phyloP scores from a whole-genome alignment of 1,284 basidiomycete species.

The Inonotus obliquus region DNA sequence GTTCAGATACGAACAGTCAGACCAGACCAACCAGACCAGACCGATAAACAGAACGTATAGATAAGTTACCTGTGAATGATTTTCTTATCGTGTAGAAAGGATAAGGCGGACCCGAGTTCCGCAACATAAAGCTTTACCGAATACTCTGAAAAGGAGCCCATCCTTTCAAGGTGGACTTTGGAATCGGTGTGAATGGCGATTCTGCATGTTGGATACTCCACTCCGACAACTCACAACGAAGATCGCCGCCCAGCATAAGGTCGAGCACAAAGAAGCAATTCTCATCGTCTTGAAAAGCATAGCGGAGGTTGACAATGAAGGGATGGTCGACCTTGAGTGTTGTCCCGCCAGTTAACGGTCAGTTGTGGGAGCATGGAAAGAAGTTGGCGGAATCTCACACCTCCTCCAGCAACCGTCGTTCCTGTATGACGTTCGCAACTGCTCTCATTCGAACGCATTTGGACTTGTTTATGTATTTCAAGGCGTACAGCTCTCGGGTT shows the following conservation, averaged over 20 bases:
- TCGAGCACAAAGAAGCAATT: conserved; percentile 99
- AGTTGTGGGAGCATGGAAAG: not conserved
- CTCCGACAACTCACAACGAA: conserved; percentile 67
- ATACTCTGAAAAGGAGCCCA: conserved; percentile 80
- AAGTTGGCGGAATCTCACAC: conserved; percentile 35
- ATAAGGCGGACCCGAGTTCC: conserved; percentile 85
- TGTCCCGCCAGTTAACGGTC: not conserved
- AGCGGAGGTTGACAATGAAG: conserved; percentile 94
- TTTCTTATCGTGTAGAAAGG: conserved; percentile 85
- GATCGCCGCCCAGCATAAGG: conserved; percentile 95
- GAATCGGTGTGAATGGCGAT: conserved; percentile 26
- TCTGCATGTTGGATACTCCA: not conserved
- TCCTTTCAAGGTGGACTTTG: conserved; percentile 89
- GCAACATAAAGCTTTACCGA: conserved; percentile 89
- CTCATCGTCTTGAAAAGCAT: conserved; percentile 99
- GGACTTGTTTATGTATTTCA: conserved; percentile 99
- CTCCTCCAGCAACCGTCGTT: conserved; percentile 89
- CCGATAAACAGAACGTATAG: conserved; percentile 25
- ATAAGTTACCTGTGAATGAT: conserved; percentile 90
- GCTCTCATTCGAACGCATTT: conserved; percentile 99
- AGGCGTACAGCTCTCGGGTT: conserved; percentile 89
- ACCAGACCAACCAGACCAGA: not conserved
- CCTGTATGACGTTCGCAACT: conserved; percentile 95
- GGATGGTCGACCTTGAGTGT: conserved; percentile 84
- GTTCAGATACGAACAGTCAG: conserved; percentile 34